Conservation (phyloP, 192 early-diverging fungal genomes). For the Backusella luteola region DNA sequence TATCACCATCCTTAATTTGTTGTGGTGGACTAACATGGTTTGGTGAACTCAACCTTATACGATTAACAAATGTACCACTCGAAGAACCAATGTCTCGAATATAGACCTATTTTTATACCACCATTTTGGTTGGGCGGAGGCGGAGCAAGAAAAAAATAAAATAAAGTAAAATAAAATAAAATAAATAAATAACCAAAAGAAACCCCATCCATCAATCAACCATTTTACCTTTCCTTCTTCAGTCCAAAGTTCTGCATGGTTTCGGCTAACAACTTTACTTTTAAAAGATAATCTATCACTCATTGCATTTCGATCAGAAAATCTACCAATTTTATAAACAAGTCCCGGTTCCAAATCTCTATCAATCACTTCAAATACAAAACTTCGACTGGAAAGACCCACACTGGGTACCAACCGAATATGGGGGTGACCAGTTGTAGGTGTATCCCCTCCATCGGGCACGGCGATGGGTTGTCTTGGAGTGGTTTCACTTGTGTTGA, state of each 20-base stretch:
- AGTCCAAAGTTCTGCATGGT: constrained; percentile 91
- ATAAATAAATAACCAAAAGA: background rate
- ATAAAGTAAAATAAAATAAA: background rate
- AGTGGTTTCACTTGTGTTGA: background rate
- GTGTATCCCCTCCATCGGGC: background rate
- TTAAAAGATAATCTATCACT: constrained; percentile 77
- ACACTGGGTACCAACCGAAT: constrained; percentile 14
- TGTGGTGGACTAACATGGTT: constrained; percentile 79
- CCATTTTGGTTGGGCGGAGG: background rate
- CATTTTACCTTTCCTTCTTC: constrained; percentile 59
- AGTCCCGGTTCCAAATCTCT: constrained; percentile 60
- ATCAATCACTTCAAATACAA: constrained; percentile 56
- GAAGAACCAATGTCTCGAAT: constrained; percentile 94
- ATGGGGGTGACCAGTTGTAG: background rate
- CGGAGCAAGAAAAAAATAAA: background rate
- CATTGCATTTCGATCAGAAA: constrained; percentile 60
- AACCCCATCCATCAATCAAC: background rate
- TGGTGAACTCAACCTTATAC: constrained; percentile 86
- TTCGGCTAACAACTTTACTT: constrained; percentile 90
- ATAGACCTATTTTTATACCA: constrained; percentile 60
- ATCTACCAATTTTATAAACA: constrained; percentile 67
- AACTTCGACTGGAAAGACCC: background rate
- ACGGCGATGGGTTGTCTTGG: background rate
- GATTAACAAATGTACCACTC: constrained; percentile 96
- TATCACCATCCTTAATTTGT: constrained; percentile 82